Evolutionary conservation across 345 rosid species (phyloP).

Genomic region (Camelina neglecta): DNA sequence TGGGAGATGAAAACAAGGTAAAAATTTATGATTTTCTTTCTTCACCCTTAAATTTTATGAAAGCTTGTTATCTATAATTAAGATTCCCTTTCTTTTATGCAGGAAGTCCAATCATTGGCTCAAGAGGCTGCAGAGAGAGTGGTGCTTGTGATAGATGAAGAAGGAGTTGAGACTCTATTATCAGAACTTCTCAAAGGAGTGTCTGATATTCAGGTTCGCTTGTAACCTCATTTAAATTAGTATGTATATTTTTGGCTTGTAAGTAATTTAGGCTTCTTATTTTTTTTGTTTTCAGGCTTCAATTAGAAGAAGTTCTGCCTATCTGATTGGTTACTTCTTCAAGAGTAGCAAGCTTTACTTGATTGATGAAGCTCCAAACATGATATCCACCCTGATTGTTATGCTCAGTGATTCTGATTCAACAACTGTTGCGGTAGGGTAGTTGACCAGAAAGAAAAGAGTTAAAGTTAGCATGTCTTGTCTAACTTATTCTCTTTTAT

Average conservation of each 20-base stretch:
- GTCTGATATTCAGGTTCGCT: conserved; percentile 71
- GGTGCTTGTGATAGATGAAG: conserved; percentile 86
- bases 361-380: conserved; percentile 94
- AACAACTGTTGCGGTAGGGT: conserved; percentile 73
- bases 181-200: conserved; percentile 90
- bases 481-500: conserved; percentile 39
- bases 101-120: conserved; percentile 90
- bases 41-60: conserved; percentile 24
- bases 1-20: conserved; percentile 81
- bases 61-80: conserved; percentile 19
- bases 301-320: conserved; percentile 83
- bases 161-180: conserved; percentile 78
- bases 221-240: conserved; percentile 11
- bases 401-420: conserved; percentile 91
- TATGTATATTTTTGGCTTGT: conserved; percentile 11
- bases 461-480: conserved; percentile 12
- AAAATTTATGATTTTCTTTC: background rate
- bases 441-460: conserved; percentile 25
- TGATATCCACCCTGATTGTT: conserved; percentile 85
- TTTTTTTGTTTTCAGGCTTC: conserved; percentile 65
- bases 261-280: conserved; percentile 21
- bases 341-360: conserved; percentile 90
- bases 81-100: conserved; percentile 24
- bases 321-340: conserved; percentile 88
- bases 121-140: conserved; percentile 92